These are phyloP conservation scores for Articulospora tetracladia DNA, from an alignment of 495 filamentous ascomycete species.

Conservation along the genomic window DNA sequence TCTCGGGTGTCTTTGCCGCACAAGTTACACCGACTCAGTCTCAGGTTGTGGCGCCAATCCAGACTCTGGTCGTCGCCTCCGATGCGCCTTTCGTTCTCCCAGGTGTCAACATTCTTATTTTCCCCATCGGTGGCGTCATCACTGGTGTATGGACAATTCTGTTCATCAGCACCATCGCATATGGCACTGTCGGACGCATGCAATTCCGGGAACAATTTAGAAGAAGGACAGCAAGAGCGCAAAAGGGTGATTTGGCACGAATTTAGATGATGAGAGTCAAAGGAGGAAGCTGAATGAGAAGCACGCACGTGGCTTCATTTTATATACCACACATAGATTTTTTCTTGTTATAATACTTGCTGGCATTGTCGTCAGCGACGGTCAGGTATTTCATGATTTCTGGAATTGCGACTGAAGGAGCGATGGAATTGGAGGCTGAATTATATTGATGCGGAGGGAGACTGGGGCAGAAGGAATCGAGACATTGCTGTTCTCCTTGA, in stretches of 20 bases:
- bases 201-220: slow-evolving; percentile 60
- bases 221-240: slow-evolving; percentile 41
- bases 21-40: slow-evolving; percentile 34
- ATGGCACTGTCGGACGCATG: slow-evolving; percentile 59
- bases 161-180: slow-evolving; percentile 51
- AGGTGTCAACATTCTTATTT: slow-evolving; percentile 61
- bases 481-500: slow-evolving; percentile 4
- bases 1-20: slow-evolving; percentile 57
- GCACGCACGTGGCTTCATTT: slow-evolving; percentile 11
- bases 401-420: neutral
- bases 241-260: slow-evolving; percentile 28
- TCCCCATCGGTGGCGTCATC: slow-evolving; percentile 64
- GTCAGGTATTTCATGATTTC: neutral
- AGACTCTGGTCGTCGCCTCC: slow-evolving; percentile 30
- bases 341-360: slow-evolving; percentile 7
- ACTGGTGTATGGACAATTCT: slow-evolving; percentile 57
- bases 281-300: neutral
- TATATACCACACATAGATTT: slow-evolving; percentile 18
- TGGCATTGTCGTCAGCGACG: neutral
- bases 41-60: slow-evolving; percentile 26
- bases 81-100: slow-evolving; percentile 55
- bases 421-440: neutral
- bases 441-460: slow-evolving; percentile 4
- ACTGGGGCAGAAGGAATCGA: slow-evolving; percentile 21
- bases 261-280: slow-evolving; percentile 13